phyloP scores from a whole-genome alignment of 192 early-diverging fungal genomes.

The Physocladia obscura region DNA sequence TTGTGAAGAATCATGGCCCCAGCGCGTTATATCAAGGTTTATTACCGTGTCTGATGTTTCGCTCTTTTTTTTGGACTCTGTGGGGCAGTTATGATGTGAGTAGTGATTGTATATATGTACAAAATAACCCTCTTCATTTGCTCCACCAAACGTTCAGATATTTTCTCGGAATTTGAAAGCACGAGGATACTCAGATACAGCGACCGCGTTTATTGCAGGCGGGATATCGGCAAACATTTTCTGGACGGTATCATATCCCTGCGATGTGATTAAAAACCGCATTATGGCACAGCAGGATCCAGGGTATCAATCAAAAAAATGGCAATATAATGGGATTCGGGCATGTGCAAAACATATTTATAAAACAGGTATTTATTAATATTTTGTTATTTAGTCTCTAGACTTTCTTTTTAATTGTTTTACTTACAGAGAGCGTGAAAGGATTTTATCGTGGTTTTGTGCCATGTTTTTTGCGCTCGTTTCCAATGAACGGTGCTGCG shows the following conservation, averaged over 20 bases:
- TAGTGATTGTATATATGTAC: not conserved
- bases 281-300: conserved; percentile 84
- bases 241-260: conserved; percentile 81
- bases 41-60: conserved; percentile 76
- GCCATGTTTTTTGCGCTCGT: conserved; percentile 85
- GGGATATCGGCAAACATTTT: conserved; percentile 87
- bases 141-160: conserved; percentile 37
- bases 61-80: conserved; percentile 80
- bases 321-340: conserved; percentile 57
- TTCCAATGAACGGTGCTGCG: conserved; percentile 95
- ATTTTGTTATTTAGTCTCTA: not conserved
- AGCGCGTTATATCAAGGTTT: conserved; percentile 84
- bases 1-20: conserved; percentile 74
- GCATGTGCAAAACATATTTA: conserved; percentile 58
- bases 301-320: conserved; percentile 6
- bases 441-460: conserved; percentile 92
- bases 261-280: conserved; percentile 88
- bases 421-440: conserved; percentile 62
- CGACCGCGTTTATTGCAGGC: conserved; percentile 49
- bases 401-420: conserved; percentile 21
- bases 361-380: not conserved
- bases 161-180: conserved; percentile 53
- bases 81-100: conserved; percentile 69
- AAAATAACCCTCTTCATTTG: not conserved
- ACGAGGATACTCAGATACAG: conserved; percentile 30